Conservation (phyloP, 1,284 basidiomycete species). For the Sporisorium exsertum region DNA sequence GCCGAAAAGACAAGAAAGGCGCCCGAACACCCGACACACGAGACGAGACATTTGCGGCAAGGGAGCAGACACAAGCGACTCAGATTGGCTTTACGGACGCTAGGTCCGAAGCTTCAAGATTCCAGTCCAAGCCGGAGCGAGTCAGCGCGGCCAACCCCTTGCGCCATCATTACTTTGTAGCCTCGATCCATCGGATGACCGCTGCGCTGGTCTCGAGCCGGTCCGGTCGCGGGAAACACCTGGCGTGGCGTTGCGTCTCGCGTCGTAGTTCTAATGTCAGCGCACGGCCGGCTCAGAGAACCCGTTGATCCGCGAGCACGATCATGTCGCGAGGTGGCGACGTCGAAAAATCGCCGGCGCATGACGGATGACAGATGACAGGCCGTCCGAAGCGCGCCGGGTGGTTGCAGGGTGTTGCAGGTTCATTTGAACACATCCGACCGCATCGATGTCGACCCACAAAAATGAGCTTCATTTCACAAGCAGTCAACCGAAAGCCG, state of each 20-base stretch:
- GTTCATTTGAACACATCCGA: no score
- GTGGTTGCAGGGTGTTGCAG: no score
- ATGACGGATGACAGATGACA: constrained; percentile 2
- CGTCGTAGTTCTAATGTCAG: background rate
- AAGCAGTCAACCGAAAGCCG: no score
- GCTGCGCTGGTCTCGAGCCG: background rate
- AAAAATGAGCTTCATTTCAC: no score
- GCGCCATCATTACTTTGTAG: background rate
- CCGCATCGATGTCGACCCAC: no score
- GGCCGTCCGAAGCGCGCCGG: background rate
- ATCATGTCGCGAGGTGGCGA: background rate
- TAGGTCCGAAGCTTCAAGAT: background rate
- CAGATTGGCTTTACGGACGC: background rate
- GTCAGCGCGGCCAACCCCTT: background rate
- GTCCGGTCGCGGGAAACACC: background rate
- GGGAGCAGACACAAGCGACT: no score
- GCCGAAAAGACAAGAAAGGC: background rate
- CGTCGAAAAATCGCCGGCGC: background rate
- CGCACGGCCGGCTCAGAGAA: background rate
- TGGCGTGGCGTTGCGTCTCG: no score
- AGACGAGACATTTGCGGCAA: background rate
- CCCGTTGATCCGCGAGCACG: background rate
- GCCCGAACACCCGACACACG: background rate
- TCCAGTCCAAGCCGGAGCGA: no score
- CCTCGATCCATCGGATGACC: background rate